Evolutionary conservation across 2,329 filamentous ascomycete genomes (phyloP).

Genomic region (Alternaria dauci): DNA sequence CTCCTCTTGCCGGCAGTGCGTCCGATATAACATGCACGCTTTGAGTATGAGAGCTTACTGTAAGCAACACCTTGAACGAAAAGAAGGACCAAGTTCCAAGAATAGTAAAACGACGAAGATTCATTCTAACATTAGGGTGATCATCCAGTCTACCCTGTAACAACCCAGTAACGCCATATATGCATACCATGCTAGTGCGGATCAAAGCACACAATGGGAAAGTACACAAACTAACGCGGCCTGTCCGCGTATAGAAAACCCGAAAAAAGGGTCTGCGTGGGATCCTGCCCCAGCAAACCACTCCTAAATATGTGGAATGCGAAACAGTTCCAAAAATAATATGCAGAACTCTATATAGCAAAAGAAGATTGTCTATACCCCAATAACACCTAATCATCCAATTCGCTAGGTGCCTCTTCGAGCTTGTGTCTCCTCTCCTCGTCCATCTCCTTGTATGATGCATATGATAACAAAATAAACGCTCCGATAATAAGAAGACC

Average conservation of each 20-base stretch:
- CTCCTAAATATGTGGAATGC: background rate
- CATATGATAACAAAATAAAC: slow-evolving; percentile 87
- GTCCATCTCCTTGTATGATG: slow-evolving; percentile 91
- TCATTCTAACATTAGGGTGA: background rate
- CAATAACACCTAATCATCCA: slow-evolving; percentile 47
- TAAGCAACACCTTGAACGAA: background rate
- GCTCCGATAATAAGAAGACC: slow-evolving; percentile 87
- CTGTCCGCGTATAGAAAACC: background rate
- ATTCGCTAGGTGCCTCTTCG: slow-evolving; percentile 54
- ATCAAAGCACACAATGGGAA: background rate
- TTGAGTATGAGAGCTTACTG: background rate
- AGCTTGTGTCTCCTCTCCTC: slow-evolving; percentile 75
- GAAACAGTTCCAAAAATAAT: background rate
- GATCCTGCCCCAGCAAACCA: background rate
- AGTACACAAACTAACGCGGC: background rate
- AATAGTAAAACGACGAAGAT: background rate
- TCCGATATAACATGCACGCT: background rate
- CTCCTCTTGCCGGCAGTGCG: background rate
- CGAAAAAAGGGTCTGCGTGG: background rate
- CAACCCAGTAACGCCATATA: background rate
- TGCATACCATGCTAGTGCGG: background rate
- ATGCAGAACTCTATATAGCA: background rate
- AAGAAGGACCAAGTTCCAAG: background rate
- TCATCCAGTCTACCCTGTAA: background rate
- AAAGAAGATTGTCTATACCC: background rate